A percentile compares a stretch with the other conserved stretches of the same genome.
Evolutionary conservation across 1,284 basidiomycete species (phyloP).

Genomic region (Trametes versicolor): DNA sequence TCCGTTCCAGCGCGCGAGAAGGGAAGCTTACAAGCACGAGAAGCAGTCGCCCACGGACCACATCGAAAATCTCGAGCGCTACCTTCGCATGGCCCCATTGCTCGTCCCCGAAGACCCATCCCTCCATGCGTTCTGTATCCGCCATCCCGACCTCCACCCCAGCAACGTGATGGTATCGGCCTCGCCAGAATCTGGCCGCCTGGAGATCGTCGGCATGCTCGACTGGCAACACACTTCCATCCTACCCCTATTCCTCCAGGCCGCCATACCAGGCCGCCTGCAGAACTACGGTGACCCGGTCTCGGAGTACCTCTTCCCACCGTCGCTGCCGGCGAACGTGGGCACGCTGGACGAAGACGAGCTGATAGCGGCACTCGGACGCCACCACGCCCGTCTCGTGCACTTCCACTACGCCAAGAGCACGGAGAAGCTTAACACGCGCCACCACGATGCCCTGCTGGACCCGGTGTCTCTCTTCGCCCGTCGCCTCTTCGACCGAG

Average conservation of each 20-base stretch:
- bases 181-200: conserved; percentile 19
- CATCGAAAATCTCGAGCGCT: conserved; percentile 46
- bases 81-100: conserved; percentile 49
- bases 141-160: conserved; percentile 51
- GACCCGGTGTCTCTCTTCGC: conserved; percentile 46
- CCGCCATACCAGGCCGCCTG: conserved; percentile 52
- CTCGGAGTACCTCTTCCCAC: conserved; percentile 49
- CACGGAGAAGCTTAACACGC: conserved; percentile 53
- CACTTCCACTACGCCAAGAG: conserved; percentile 56
- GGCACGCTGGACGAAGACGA: conserved; percentile 44
- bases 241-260: conserved; percentile 57
- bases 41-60: conserved; percentile 58
- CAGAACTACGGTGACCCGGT: conserved; percentile 56
- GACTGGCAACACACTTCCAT: conserved; percentile 59
- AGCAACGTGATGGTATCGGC: conserved; percentile 50
- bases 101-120: conserved; percentile 48
- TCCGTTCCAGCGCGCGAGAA: conserved; percentile 56
- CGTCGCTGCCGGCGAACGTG: conserved; percentile 52
- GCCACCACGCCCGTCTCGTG: conserved; percentile 54
- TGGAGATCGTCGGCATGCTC: conserved; percentile 47
- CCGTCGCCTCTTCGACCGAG: conserved; percentile 52
- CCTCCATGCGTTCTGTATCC: conserved; percentile 45
- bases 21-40: conserved; percentile 57
- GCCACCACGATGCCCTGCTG: conserved; percentile 48
- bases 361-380: conserved; percentile 42